Evolutionary conservation across 108 stramenopile species (phyloP).

Genomic region (Epithemia pelagica): DNA sequence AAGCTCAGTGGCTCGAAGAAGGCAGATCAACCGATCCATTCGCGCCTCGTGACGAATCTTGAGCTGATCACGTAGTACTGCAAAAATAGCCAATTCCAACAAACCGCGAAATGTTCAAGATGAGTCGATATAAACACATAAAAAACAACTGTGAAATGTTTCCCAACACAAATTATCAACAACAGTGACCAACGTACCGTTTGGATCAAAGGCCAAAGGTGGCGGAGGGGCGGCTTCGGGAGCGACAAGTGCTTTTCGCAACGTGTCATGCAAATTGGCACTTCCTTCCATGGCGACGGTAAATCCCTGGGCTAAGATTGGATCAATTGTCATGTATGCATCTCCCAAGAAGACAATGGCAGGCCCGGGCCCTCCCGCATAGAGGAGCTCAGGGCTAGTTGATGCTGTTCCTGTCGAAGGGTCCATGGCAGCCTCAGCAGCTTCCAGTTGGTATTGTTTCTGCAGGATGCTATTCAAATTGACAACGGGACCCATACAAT

Average conservation of each 20-base stretch:
- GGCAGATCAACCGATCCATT: conserved; percentile 47
- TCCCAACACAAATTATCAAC: neutral
- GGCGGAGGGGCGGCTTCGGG: conserved; percentile 9
- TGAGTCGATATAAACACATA: too few relatives aligned
- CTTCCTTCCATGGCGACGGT: conserved; percentile 84
- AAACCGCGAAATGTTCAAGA: too few relatives aligned
- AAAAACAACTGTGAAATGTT: too few relatives aligned
- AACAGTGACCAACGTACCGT: conserved; percentile 2
- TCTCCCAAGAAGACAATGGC: conserved; percentile 71
- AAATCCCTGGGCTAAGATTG: conserved; percentile 83
- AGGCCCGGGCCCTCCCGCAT: conserved; percentile 31
- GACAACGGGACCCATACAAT: conserved; percentile 55
- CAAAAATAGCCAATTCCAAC: too few relatives aligned
- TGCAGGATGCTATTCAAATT: conserved; percentile 46
- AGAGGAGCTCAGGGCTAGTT: neutral
- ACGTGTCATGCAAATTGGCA: conserved; percentile 36
- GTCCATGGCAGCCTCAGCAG: conserved; percentile 9
- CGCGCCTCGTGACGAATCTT: conserved; percentile 36
- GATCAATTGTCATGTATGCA: conserved; percentile 82
- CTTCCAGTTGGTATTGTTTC: neutral
- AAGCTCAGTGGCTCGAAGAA: conserved; percentile 75
- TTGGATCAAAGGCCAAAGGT: conserved; percentile 39
- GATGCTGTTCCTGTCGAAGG: conserved; percentile 19
- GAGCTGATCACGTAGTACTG: conserved; percentile 41
- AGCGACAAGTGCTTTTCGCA: conserved; percentile 11